Evolutionary conservation across 345 rosid genomes (phyloP).

Genomic region (Hypericum androsaemum): DNA sequence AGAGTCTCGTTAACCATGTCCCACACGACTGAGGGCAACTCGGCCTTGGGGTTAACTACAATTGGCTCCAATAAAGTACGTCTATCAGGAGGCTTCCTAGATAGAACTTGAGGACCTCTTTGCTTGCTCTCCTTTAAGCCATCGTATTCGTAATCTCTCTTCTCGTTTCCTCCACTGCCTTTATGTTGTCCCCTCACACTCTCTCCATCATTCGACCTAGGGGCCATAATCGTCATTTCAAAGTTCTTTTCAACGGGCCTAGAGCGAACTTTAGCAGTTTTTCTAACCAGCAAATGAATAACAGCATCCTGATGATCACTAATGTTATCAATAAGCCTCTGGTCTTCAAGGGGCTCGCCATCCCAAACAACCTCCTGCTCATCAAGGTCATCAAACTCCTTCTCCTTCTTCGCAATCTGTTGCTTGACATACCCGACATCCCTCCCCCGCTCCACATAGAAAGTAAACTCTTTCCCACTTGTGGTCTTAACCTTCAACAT

Average conservation of each 20-base stretch:
- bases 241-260: constrained; percentile 56
- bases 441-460: constrained; percentile 49
- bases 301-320: constrained; percentile 38
- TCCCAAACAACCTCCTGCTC: constrained; percentile 55
- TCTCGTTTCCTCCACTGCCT: not conserved
- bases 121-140: not conserved
- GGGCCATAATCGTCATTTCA: constrained; percentile 51
- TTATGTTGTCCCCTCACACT: constrained; percentile 5
- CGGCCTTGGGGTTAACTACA: constrained; percentile 8
- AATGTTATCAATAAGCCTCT: constrained; percentile 50
- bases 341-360: constrained; percentile 59
- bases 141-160: constrained; percentile 11
- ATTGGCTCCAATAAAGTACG: constrained; percentile 15
- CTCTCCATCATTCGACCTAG: constrained; percentile 17
- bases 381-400: constrained; percentile 40
- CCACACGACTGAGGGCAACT: not conserved
- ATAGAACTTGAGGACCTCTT: constrained; percentile 3
- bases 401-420: constrained; percentile 40
- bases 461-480: constrained; percentile 43
- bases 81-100: constrained; percentile 17
- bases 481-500: constrained; percentile 50
- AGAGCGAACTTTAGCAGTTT: constrained; percentile 48
- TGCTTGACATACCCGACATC: constrained; percentile 64
- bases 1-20: constrained; percentile 2
- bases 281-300: constrained; percentile 49